A percentile compares a stretch with the other conserved stretches of the same genome.
Conservation (phyloP, 2,329 filamentous ascomycete genomes). For the Verticillium nonalfalfae region DNA sequence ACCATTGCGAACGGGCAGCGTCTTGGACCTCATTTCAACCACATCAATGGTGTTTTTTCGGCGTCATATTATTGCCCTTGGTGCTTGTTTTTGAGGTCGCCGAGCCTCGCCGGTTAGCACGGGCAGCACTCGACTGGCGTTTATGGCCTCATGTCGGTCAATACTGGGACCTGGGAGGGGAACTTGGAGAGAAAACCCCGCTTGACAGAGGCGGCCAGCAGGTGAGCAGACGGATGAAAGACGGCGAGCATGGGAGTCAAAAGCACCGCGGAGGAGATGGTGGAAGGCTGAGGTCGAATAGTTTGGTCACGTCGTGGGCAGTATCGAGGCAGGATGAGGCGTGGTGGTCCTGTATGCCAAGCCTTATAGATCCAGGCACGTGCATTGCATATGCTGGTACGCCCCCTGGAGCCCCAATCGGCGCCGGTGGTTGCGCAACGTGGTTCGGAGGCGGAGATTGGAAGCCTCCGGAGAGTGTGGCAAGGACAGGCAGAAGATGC, state of each 20-base stretch:
- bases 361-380: constrained; percentile 1
- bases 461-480: not conserved
- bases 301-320: constrained; percentile 4
- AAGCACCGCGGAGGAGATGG: not conserved
- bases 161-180: not conserved
- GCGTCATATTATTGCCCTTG: not conserved
- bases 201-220: not conserved
- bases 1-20: not conserved
- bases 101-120: not conserved
- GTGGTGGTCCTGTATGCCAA: constrained; percentile 8
- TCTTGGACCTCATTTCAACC: not conserved
- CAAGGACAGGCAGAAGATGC: not conserved
- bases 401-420: constrained; percentile 8
- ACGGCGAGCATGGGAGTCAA: not conserved
- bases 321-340: not conserved
- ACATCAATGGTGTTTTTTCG: not conserved
- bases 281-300: not conserved
- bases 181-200: not conserved
- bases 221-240: not conserved
- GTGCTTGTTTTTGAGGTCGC: not conserved
- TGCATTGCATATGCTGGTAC: not conserved
- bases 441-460: not conserved
- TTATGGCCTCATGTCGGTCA: not conserved
- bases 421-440: constrained; percentile 6
- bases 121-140: not conserved